Base-by-base conservation (phyloP, 1,284 basidiomycete genomes). In the Gastroboletus turbinatus region DNA sequence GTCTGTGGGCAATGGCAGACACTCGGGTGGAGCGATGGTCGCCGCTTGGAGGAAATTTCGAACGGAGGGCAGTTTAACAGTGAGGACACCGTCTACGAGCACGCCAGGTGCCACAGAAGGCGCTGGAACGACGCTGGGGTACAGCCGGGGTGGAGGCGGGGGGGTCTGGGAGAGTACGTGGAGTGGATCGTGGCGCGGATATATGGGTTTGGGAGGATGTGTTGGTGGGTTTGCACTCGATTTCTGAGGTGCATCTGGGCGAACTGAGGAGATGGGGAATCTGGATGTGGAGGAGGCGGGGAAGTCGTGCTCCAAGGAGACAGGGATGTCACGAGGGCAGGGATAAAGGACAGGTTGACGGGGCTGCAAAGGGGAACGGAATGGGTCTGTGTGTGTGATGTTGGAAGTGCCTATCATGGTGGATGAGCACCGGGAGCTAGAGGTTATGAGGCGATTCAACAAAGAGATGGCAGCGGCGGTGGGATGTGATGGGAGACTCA, bases 121-220 rank as follows among this genome's bases (percentile, higher is more conserved):
- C 1, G 71, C 59, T 33, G 62, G 64, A 25, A 51, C 50, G 42
- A 67, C 23, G 51, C n/a, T 35, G 10, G 59, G 59, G 50, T 62
- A 67, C 8, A 57, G 46, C 59, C 63, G 60, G 23, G 61, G 60
- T 0, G 67, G 65, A 9, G 63, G 65, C 14, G 68, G 53, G 35
- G 68, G 53, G 0, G 60, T 45, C 56, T 60, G 67, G n/a, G 69
- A 61, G 63, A 73, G 71, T 29, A 70, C 61, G 56, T 56, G 50
- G 39, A 70, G 68, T 10, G 68, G 68, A 70, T 70, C 68, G 59
- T 70, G 64, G 29, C 68, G 68, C 1, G 68, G 68, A 55, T 69
- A 69, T 57, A 69, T 46, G 42, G 59, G 71, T 21, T 58, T 47
- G 3, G 69, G 71, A 21, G 68, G 68, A 23, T 58, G 52, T 1